phyloP scores from a whole-genome alignment of 2,329 filamentous ascomycete genomes.

The Fonsecaea pedrosoi region DNA sequence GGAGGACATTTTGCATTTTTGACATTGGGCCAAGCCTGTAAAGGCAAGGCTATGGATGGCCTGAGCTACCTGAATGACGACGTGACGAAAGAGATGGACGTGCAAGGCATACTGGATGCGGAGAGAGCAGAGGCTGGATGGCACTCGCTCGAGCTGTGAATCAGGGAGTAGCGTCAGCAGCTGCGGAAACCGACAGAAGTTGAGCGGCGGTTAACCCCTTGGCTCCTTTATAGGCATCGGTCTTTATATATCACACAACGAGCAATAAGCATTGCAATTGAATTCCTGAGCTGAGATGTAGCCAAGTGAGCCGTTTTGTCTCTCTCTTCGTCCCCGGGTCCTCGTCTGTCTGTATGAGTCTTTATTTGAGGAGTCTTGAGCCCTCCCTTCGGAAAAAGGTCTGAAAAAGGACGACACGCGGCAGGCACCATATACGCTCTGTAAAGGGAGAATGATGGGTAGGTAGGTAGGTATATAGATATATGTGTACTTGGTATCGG shows the following conservation, averaged over 20 bases:
- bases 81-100: constrained; percentile 37
- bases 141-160: constrained; percentile 14
- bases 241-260: neutral
- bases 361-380: too few species aligned
- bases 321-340: too few species aligned
- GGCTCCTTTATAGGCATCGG: neutral
- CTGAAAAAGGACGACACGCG: too few species aligned
- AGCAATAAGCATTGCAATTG: neutral
- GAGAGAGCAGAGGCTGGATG: constrained; percentile 32
- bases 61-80: constrained; percentile 57
- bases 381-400: too few species aligned
- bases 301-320: too few species aligned
- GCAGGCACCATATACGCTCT: too few species aligned
- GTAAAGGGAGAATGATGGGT: too few species aligned
- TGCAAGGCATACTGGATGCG: constrained; percentile 29
- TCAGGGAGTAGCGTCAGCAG: neutral
- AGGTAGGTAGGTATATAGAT: too few species aligned
- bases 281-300: neutral
- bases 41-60: constrained; percentile 67
- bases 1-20: constrained; percentile 87
- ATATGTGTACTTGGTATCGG: too few species aligned
- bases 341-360: too few species aligned
- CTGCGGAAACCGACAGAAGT: too few species aligned
- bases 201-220: too few species aligned
- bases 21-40: constrained; percentile 80